Evolutionary conservation across 345 rosid genomes (phyloP).

Genomic region (Citrus cavaleriei): DNA sequence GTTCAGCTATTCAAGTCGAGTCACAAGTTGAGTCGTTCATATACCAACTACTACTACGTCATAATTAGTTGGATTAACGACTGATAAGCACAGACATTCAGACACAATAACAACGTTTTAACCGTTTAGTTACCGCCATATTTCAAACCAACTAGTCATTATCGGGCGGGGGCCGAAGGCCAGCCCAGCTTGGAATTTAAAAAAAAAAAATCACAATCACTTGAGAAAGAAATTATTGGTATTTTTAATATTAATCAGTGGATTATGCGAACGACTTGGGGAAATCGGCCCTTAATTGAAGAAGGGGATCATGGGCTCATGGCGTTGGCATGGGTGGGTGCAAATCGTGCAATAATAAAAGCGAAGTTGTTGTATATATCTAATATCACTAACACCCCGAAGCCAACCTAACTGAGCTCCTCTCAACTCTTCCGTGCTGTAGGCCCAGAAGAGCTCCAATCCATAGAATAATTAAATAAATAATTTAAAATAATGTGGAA

Average conservation of each 20-base stretch:
- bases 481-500: no score
- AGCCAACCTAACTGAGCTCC: neutral
- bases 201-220: neutral
- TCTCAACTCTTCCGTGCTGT: neutral
- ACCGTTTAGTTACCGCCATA: slow-evolving; percentile 31
- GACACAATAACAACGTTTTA: slow-evolving; percentile 20
- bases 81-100: slow-evolving; percentile 15
- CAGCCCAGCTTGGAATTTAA: neutral
- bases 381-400: neutral
- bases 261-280: neutral
- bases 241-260: neutral
- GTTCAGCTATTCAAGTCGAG: slow-evolving; percentile 17
- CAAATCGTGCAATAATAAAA: neutral
- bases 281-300: neutral
- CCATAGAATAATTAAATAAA: no score
- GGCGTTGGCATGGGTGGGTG: neutral
- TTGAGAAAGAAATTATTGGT: neutral
- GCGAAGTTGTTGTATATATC: neutral
- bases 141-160: slow-evolving; percentile 1
- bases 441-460: no score
- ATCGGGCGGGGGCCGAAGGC: neutral
- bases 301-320: neutral
- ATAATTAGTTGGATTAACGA: neutral
- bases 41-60: neutral
- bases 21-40: slow-evolving; percentile 2